A percentile compares a stretch with the other conserved stretches of the same genome.
These are phyloP conservation scores for Dictyostelium citrinum DNA, from an alignment of 78 protist species.

Conservation along the genomic window DNA sequence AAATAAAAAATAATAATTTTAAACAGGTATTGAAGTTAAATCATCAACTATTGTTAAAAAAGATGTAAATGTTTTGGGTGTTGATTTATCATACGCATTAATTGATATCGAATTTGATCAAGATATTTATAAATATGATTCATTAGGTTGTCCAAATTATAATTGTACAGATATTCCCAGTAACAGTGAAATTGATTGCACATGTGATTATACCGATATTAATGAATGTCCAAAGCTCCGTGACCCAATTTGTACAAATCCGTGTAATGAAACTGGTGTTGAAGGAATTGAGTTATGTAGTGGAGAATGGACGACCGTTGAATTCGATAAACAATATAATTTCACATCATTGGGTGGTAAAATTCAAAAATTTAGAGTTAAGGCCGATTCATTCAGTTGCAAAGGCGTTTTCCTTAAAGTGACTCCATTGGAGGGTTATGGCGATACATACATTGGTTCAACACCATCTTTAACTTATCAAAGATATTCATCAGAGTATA, in stretches of 20 bases:
- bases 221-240: background rate
- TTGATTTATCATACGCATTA: constrained; percentile 45
- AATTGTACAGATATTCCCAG: background rate
- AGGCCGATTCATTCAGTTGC: constrained; percentile 24
- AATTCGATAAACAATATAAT: background rate
- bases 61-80: constrained; percentile 19
- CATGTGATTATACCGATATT: constrained; percentile 46
- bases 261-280: background rate
- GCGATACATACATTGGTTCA: background rate
- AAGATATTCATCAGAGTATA: background rate
- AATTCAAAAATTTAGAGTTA: background rate
- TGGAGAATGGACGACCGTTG: background rate
- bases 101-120: constrained; percentile 39
- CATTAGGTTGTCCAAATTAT: constrained; percentile 20
- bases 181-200: background rate
- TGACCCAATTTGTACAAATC: background rate
- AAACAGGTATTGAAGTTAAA: background rate
- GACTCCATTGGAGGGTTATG: background rate
- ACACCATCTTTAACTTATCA: background rate
- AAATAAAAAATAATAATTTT: background rate
- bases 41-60: background rate
- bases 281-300: background rate
- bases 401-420: background rate
- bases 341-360: background rate
- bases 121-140: background rate